Evolutionary conservation across 108 stramenopile genomes (phyloP).

Genomic region (Cyclotella kingstonii): DNA sequence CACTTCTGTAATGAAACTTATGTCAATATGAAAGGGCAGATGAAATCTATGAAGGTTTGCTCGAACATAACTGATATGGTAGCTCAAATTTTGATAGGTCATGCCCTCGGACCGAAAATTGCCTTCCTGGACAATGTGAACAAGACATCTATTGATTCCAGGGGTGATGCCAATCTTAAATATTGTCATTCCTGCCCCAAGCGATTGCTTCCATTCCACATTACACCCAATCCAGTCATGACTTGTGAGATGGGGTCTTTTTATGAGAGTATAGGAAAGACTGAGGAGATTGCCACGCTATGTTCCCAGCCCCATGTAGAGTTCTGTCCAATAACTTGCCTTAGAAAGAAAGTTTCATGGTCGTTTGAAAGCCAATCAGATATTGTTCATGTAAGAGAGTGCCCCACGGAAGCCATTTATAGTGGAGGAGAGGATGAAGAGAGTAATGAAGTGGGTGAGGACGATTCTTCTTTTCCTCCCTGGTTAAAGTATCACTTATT

Average conservation of each 20-base stretch:
- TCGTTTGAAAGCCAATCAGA: constrained; percentile 32
- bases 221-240: constrained; percentile 24
- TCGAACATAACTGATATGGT: constrained; percentile 38
- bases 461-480: constrained; percentile 2
- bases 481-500: constrained; percentile 16
- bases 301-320: background rate
- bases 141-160: background rate
- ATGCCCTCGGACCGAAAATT: constrained; percentile 26
- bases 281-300: background rate
- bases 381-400: constrained; percentile 25
- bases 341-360: constrained; percentile 10
- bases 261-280: constrained; percentile 7
- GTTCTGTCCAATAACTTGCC: constrained; percentile 19
- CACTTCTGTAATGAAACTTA: constrained; percentile 14
- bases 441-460: background rate
- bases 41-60: constrained; percentile 8
- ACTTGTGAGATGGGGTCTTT: constrained; percentile 20
- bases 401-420: background rate
- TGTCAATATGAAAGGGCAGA: background rate
- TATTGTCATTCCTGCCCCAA: constrained; percentile 34
- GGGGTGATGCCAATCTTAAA: background rate
- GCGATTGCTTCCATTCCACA: constrained; percentile 30
- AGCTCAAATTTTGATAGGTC: constrained; percentile 25
- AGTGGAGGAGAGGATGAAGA: background rate
- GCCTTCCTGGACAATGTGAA: background rate